phyloP scores from a whole-genome alignment of 345 rosid genomes.

The Melaleuca alternifolia region DNA sequence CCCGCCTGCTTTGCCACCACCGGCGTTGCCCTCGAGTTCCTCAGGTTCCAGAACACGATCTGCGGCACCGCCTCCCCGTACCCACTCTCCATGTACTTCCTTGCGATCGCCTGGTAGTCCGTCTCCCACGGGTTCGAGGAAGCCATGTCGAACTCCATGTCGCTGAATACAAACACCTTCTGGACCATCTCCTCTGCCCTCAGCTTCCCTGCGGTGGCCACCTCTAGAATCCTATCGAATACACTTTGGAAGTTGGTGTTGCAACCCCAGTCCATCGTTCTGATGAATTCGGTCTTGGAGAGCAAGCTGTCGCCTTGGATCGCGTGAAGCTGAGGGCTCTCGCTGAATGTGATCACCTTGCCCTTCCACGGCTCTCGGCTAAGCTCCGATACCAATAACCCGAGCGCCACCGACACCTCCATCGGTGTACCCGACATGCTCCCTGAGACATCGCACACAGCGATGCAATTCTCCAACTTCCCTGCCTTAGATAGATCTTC shows the following conservation, averaged over 20 bases:
- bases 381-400: slow-evolving; percentile 37
- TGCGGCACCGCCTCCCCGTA: slow-evolving; percentile 39
- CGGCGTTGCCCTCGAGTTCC: slow-evolving; percentile 37
- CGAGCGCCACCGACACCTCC: slow-evolving; percentile 51
- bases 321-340: slow-evolving; percentile 20
- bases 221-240: slow-evolving; percentile 35
- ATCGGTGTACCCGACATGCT: slow-evolving; percentile 38
- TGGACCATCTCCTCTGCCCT: slow-evolving; percentile 45
- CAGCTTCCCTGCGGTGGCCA: slow-evolving; percentile 29
- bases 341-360: slow-evolving; percentile 46
- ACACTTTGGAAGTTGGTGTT: slow-evolving; percentile 42
- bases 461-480: slow-evolving; percentile 39
- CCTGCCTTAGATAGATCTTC: slow-evolving; percentile 36
- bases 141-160: slow-evolving; percentile 55
- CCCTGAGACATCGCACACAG: slow-evolving; percentile 49
- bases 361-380: slow-evolving; percentile 58
- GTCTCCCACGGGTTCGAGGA: slow-evolving; percentile 32
- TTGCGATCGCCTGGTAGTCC: slow-evolving; percentile 25
- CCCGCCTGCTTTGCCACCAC: slow-evolving; percentile 26
- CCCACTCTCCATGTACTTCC: slow-evolving; percentile 32
- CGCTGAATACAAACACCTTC: slow-evolving; percentile 53
- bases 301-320: slow-evolving; percentile 20
- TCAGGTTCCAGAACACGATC: slow-evolving; percentile 60
- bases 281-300: slow-evolving; percentile 27
- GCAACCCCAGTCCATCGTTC: slow-evolving; percentile 9